Evolutionary conservation across 2,329 filamentous ascomycete genomes (phyloP), one percentile per base, ranked within the genome.

Genomic region (Colletotrichum caudatum): DNA sequence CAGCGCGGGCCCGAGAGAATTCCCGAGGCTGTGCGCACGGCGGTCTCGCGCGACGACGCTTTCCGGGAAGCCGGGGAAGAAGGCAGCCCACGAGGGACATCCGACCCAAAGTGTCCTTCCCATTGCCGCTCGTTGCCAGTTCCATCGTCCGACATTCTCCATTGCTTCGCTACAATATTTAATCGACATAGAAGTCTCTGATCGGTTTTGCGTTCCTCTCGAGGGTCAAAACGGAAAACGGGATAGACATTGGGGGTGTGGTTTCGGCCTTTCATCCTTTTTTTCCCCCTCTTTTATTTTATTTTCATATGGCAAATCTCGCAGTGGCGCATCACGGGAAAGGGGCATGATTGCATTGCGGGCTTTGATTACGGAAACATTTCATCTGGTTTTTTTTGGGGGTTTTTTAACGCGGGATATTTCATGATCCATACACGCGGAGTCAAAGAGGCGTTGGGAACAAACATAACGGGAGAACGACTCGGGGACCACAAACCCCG

Each of bases 261-360:
- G 5, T 37, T 56, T 37, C 33, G 20, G 12, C 16, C 11, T 4
- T 9, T 29, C 11, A 37, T 37, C 33, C 35, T 20, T 50, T 48
- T 44, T 44, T 6, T 6, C 11, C 67, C 61, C 37, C 26, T 61
- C 3, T 29, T 46, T 4, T 16, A 26, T 18, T 61, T 14, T 50
- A 18, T 61, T 12, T 7, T 20, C n/a, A 1, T 18, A 53, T 33
- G 46, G 46, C 44, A 51, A 51, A n/a, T 26, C n/a, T 26, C 26
- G 58, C 50, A 59, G 48, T 26, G 69, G 69, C 69, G 69, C 57
- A 63, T 67, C 20, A 66, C 35, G 39, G 65, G 41, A 61, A 61
- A 39, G 60, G 65, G 65, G 65, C 58, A 71, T 71, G 6, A 18
- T 69, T 64, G 64, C 69, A 71, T 71, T 68, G 65, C 69, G 65